These are phyloP conservation scores for Aspergillus sp. DNA, from an alignment of 2,329 filamentous ascomycete genomes.

Conservation along the genomic window DNA sequence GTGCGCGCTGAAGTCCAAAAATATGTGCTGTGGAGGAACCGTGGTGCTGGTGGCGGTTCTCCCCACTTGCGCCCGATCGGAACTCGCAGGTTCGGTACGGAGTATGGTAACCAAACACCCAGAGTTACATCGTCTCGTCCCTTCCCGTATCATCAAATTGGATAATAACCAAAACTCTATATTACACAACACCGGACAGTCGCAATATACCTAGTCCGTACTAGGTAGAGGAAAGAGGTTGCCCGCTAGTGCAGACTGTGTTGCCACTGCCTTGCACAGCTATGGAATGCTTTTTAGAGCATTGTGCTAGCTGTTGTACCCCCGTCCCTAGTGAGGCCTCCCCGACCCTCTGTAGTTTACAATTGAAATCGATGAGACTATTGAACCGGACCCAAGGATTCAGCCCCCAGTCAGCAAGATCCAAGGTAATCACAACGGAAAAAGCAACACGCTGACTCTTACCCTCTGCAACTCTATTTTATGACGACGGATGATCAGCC, in stretches of 20 bases:
- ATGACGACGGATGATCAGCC: conserved; percentile 5
- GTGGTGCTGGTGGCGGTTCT: conserved; percentile 3
- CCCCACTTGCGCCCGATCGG: conserved; percentile 3
- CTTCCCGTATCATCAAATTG: background rate
- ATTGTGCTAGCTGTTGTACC: background rate
- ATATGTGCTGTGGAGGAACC: conserved; percentile 4
- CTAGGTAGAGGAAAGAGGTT: background rate
- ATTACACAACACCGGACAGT: background rate
- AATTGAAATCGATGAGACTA: background rate
- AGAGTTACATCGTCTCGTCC: background rate
- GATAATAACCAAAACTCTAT: background rate
- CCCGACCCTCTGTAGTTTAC: background rate
- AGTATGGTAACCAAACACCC: background rate
- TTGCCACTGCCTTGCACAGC: background rate
- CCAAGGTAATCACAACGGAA: background rate
- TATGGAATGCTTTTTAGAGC: background rate
- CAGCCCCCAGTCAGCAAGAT: conserved; percentile 5
- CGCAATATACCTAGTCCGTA: background rate
- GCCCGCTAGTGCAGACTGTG: background rate
- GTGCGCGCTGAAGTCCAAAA: background rate
- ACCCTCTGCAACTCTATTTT: background rate
- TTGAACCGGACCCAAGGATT: background rate
- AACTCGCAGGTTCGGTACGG: background rate
- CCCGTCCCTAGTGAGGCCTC: background rate
- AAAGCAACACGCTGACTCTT: background rate